Base-by-base conservation (phyloP, 176 grass and related monocot species). In the Aegilops sharonensis region DNA sequence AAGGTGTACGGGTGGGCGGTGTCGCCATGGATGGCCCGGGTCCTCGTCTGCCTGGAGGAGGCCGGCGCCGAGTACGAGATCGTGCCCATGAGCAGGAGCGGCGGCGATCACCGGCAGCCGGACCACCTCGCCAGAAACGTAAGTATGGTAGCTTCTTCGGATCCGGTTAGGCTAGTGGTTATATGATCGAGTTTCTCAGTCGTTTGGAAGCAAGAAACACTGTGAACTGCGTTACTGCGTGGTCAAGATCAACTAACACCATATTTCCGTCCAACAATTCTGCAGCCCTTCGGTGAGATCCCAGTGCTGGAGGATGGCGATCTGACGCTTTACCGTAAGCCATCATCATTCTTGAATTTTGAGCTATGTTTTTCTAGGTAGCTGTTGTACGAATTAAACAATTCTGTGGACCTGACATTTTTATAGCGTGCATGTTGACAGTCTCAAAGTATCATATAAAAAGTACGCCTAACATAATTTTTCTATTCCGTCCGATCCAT, bases 61-160 rank as follows among this genome's bases (percentile, higher is more conserved):
- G 83, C 80, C 47, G 86, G 74, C 6, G 83, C 62, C 1, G 66
- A 89, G 35, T 93, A 93, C 35, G 89, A 93, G 78, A 3, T 93
- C n/a, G 79, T 91, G 10, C 73, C 89, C 0, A 86, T 91, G 62
- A 81, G 79, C 83, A 34, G 87, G 52, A 5, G 9, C 66, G 39
- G 78, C 36, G 83, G 82, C 67, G 92, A 93, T 57, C 86, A 89
- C 73, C 84, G 84, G 66, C 77, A 72, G 9, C 86, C 92, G 0
- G 86, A 87, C 42, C 73, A 86, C 86, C 89, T 93, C 84, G 86
- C 83, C 67, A 85, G 89, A 64, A 93, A 91, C 50, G 92, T 93
- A 31, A 84, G 68, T 29, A 18, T 31, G 8, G 20, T 43, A 43
- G 42, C 42, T 11, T 11, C 42, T 48, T 6, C 30, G 30, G 6